Base-by-base conservation (phyloP, 371 early-diverging fungal genomes). In the Nosema bombycis region DNA sequence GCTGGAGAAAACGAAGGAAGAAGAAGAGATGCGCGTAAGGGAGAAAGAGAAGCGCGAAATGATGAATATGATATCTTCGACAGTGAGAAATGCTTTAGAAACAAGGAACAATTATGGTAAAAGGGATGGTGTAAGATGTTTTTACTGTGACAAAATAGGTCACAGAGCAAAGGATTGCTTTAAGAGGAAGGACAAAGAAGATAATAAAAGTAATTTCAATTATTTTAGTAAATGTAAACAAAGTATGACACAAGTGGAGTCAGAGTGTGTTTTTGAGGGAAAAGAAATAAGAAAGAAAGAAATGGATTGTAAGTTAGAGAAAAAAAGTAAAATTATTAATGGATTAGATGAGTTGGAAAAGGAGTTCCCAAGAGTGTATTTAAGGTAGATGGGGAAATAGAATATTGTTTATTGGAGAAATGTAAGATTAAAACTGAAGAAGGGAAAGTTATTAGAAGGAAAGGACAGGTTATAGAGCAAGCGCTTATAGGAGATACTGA, bases 151-250 rank as follows among this genome's bases (percentile, higher is more conserved):
- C 14, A 28, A 29, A 63, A 30, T 29, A 4, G 63, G 30, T 26
- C 63, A 63, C 26, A 63, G 26, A 6, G 63, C 63, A n/a, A 63
- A 33, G 63, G n/a, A 63, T 33, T 63, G 63, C 63, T 63, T n/a
- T 30, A 33, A n/a, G 10, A 12, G 63, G 26, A 63, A 33, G 30
- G 26, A 30, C 21, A 30, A 28, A 30, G 26, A 63, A 10, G 14
- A 63, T 12, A 26, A 28, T 10, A 63, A 63, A 10, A 33, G 6
- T 63, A n/a, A n/a, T n/a, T n/a, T n/a, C n/a, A n/a, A n/a, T n/a
- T n/a, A n/a, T n/a, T n/a, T 28, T n/a, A 28, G 32, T 30, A 30
- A 63, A 63, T 4, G 63, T n/a, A 33, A 10, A 30, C 15, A 28
- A 33, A 14, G 2, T 12, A 2, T 10, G 30, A 63, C 10, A n/a